A percentile compares a stretch with the other conserved stretches of the same genome.
These are phyloP conservation scores for Eutrema yunnanense DNA, from an alignment of 345 rosid genomes.

Conservation along the genomic window DNA sequence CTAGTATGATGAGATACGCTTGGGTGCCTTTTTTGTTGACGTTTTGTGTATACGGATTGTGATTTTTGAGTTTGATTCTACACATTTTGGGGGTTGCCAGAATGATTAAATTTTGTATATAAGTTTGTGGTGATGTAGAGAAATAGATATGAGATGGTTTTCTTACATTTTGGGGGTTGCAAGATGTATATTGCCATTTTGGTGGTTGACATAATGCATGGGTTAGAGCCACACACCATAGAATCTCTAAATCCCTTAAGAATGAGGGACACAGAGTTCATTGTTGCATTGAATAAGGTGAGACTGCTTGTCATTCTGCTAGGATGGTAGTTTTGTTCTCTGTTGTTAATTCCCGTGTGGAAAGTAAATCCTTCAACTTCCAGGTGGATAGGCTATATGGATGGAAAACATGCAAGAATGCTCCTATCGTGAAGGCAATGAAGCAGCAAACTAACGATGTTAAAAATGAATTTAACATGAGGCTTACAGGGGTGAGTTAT, in stretches of 20 bases:
- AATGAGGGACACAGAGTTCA: conserved; percentile 84
- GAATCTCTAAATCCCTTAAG: conserved; percentile 85
- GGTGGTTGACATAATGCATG: conserved; percentile 96
- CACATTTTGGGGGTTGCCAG: too few relatives aligned
- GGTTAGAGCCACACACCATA: conserved; percentile 85
- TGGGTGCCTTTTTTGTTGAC: too few relatives aligned
- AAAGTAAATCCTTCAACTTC: conserved; percentile 13
- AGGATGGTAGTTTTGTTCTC: not conserved
- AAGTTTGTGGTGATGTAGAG: too few relatives aligned
- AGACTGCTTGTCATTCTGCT: conserved; percentile 16
- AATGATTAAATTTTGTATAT: too few relatives aligned
- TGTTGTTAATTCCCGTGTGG: not conserved
- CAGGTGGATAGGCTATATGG: conserved; percentile 94
- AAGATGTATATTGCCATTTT: conserved; percentile 90
- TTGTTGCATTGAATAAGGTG: conserved; percentile 93
- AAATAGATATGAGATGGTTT: too few relatives aligned
- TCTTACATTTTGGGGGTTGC: too few relatives aligned
- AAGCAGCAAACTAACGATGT: conserved; percentile 71
- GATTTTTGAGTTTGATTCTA: too few relatives aligned
- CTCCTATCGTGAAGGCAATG: conserved; percentile 66
- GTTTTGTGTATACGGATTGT: too few relatives aligned
- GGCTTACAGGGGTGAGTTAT: conserved; percentile 50
- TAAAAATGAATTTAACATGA: conserved; percentile 61
- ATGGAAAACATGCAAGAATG: conserved; percentile 73
- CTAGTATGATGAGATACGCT: too few relatives aligned